These are phyloP conservation scores for Mortierella sp. DNA, from an alignment of 371 early-diverging fungal genomes.

Conservation along the genomic window DNA sequence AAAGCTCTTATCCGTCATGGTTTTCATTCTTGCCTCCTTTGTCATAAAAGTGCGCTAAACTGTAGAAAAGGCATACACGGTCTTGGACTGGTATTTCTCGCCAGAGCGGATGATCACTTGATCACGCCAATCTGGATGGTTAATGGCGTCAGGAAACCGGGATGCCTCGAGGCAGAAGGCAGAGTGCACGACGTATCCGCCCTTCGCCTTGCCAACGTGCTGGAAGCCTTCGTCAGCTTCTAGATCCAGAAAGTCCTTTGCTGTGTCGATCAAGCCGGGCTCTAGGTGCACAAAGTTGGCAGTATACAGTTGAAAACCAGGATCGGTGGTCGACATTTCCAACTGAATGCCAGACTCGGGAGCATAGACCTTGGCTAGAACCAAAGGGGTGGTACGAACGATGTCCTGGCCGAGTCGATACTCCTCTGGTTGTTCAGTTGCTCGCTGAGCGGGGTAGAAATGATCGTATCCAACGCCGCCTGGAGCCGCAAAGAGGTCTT, in stretches of 20 bases:
- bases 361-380: conserved; percentile 62
- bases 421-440: not conserved
- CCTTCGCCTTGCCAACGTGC: conserved; percentile 38
- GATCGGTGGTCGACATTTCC: conserved; percentile 72
- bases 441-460: conserved; percentile 62
- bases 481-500: conserved; percentile 58
- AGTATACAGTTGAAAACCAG: conserved; percentile 84
- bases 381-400: conserved; percentile 60
- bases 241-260: conserved; percentile 7
- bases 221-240: not conserved
- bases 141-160: conserved; percentile 78
- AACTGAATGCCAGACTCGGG: conserved; percentile 76
- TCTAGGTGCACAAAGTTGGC: conserved; percentile 69
- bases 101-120: conserved; percentile 64
- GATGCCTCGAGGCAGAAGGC: conserved; percentile 81
- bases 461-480: conserved; percentile 73
- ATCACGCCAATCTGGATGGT: conserved; percentile 67
- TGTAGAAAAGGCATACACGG: conserved; percentile 62
- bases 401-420: conserved; percentile 57
- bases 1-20: not conserved
- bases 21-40: not conserved
- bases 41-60: conserved; percentile 5
- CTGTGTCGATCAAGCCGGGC: conserved; percentile 60
- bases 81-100: conserved; percentile 63
- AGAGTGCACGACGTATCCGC: conserved; percentile 59